phyloP scores from a whole-genome alignment of 1,284 basidiomycete genomes.

The Trametes versicolor region DNA sequence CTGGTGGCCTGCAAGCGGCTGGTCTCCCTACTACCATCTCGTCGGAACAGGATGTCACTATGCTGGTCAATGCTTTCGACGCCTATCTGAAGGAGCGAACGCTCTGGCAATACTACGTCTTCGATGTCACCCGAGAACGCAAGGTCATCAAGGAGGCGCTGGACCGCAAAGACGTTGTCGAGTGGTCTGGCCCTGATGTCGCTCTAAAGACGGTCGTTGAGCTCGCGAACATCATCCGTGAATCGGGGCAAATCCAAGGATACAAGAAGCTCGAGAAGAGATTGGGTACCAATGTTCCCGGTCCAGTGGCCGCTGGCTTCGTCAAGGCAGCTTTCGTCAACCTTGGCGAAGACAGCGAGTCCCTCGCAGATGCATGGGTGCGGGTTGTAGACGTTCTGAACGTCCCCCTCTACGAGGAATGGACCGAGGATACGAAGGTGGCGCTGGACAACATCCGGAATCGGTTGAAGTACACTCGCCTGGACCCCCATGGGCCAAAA shows the following conservation, averaged over 20 bases:
- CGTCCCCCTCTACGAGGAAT: constrained; percentile 87
- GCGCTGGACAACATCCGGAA: constrained; percentile 82
- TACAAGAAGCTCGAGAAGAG: constrained; percentile 71
- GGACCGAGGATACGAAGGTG: constrained; percentile 81
- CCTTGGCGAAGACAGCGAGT: constrained; percentile 56
- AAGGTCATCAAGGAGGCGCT: constrained; percentile 63
- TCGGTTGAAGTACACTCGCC: constrained; percentile 80
- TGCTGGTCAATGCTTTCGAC: constrained; percentile 71
- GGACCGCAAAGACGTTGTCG: constrained; percentile 50
- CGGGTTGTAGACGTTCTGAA: constrained; percentile 87
- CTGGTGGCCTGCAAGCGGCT: constrained; percentile 65
- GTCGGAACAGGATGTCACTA: constrained; percentile 74
- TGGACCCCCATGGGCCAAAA: constrained; percentile 86
- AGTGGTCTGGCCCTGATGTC: constrained; percentile 69
- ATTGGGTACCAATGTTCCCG: constrained; percentile 73
- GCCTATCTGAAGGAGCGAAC: constrained; percentile 70
- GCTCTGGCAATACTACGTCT: constrained; percentile 93
- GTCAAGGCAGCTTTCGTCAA: constrained; percentile 75
- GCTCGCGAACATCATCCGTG: constrained; percentile 71
- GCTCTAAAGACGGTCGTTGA: constrained; percentile 70
- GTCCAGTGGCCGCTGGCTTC: constrained; percentile 70
- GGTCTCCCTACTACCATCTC: constrained; percentile 79
- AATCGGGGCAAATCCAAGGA: constrained; percentile 64
- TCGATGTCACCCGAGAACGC: constrained; percentile 74
- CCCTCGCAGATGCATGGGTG: constrained; percentile 77